Conservation (phyloP, 129 eudicot genomes). For the Gnaphalium uliginosum region DNA sequence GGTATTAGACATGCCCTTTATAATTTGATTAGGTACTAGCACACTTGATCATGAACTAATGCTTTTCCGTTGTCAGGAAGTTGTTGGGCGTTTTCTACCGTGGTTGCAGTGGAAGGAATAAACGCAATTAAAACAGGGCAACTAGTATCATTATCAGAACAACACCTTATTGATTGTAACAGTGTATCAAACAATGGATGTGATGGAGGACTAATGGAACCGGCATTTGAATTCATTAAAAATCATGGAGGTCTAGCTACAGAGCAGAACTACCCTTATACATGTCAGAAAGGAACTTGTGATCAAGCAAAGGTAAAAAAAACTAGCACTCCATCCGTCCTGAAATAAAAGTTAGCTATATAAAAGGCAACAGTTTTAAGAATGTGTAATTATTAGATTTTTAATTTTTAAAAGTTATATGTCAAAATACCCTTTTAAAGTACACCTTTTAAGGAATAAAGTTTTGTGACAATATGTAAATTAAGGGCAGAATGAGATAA, state of each 20-base stretch:
- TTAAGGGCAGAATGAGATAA: too few species aligned
- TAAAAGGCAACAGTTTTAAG: neutral
- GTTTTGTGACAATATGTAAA: too few species aligned
- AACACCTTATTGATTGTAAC: slow-evolving; percentile 74
- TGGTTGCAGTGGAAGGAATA: slow-evolving; percentile 69
- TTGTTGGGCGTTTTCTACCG: slow-evolving; percentile 82
- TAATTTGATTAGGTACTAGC: neutral
- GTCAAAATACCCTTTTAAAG: too few species aligned
- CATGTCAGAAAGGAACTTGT: slow-evolving; percentile 50
- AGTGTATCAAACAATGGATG: slow-evolving; percentile 51
- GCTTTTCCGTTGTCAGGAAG: slow-evolving; percentile 41
- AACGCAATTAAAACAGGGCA: slow-evolving; percentile 59
- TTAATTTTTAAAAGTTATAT: too few species aligned
- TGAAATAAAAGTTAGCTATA: neutral
- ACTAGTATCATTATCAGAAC: slow-evolving; percentile 58
- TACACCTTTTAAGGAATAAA: too few species aligned
- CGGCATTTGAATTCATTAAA: slow-evolving; percentile 54
- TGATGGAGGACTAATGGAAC: slow-evolving; percentile 73
- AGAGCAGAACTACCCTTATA: slow-evolving; percentile 59
- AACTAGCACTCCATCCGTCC: neutral
- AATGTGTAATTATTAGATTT: too few species aligned
- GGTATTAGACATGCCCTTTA: too few species aligned
- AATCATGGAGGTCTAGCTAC: slow-evolving; percentile 55
- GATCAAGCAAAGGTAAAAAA: slow-evolving; percentile 51
- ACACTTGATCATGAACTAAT: neutral